These are phyloP conservation scores for Volvariella volvacea DNA, from an alignment of 1,284 basidiomycete species.

Conservation along the genomic window DNA sequence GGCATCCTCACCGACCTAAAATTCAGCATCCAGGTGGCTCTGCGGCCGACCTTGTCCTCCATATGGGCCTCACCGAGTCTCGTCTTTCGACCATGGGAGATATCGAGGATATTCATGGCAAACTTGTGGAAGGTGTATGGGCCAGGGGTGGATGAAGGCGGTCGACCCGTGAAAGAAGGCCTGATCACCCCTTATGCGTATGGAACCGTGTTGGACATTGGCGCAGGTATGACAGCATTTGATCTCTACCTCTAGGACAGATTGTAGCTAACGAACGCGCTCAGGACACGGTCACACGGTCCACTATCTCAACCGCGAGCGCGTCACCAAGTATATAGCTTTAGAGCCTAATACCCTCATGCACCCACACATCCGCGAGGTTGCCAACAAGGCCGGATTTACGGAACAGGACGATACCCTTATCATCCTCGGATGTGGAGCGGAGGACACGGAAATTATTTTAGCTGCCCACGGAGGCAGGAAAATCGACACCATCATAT, in stretches of 20 bases:
- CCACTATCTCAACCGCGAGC: conserved; percentile 47
- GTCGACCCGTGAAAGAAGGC: conserved; percentile 32
- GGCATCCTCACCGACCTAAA: conserved; percentile 34
- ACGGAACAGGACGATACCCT: conserved; percentile 36
- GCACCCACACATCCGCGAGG: conserved; percentile 46
- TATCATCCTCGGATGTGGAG: conserved; percentile 46
- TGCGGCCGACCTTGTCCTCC: conserved; percentile 42
- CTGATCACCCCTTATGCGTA: conserved; percentile 49
- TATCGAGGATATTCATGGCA: conserved; percentile 55
- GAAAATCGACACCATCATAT: conserved; percentile 49
- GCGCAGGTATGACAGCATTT: conserved; percentile 44
- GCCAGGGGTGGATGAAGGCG: conserved; percentile 38
- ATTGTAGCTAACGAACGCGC: conserved; percentile 1
- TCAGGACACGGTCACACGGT: conserved; percentile 52
- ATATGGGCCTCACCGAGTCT: conserved; percentile 36
- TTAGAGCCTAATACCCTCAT: conserved; percentile 62
- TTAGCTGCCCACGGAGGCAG: conserved; percentile 28
- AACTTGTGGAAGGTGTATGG: conserved; percentile 52
- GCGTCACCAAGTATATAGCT: conserved; percentile 58
- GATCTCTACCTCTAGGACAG: neutral
- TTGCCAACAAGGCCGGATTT: conserved; percentile 45
- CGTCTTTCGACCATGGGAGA: conserved; percentile 33
- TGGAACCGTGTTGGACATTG: conserved; percentile 63
- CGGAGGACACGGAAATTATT: conserved; percentile 45
- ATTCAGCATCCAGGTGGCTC: conserved; percentile 29